Base-by-base conservation (phyloP, 495 filamentous ascomycete species). In the Podospora tetraspora region DNA sequence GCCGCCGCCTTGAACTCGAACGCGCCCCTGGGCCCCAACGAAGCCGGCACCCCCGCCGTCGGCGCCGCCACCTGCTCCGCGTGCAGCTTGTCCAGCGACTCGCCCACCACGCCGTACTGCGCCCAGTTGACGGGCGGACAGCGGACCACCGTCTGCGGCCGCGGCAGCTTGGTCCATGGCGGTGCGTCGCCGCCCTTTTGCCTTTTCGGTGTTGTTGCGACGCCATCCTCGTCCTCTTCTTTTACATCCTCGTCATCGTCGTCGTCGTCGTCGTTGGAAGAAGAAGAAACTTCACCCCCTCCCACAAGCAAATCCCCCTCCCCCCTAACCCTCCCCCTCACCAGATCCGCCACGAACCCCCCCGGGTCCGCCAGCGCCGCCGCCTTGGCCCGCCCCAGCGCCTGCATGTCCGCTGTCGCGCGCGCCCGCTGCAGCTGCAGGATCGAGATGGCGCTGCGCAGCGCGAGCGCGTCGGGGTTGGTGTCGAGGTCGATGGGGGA, bases 121-220 rank as follows among this genome's bases (percentile, higher is more conserved):
- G 87, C 86, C 93, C 93, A 97, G 80, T 96, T 96, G 68, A 97
- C 86, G 2, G 91, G 89, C 25, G 93, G 93, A 81, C 87, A 90
- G 37, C 93, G 89, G 10, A 95, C 87, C 3, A 97, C 80, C 71
- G 88, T 92, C 79, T 97, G 93, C n/a, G 91, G 87, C 22, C 82
- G 83, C 0, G 93, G 93, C 1, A 97, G 84, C 23, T 78, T 81
- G 21, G 72, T 62, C 78, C 73, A 83, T 23, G 72, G 75, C 29
- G 62, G 23, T 37, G 58, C 23, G 25, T 68, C 58, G 22, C 56
- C 58, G 64, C n/a, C 19, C 27, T 27, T 27, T 27, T 27, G 27
- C 27, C 27, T 27, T 27, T 27, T 27, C 27, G 4, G 27, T 6
- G 3, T 4, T 25, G 24, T 25, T 29, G 25, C 19, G 23, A 16